Base-by-base conservation (phyloP, 352 stramenopile genomes). In the Halophytophthora batemanensis region DNA sequence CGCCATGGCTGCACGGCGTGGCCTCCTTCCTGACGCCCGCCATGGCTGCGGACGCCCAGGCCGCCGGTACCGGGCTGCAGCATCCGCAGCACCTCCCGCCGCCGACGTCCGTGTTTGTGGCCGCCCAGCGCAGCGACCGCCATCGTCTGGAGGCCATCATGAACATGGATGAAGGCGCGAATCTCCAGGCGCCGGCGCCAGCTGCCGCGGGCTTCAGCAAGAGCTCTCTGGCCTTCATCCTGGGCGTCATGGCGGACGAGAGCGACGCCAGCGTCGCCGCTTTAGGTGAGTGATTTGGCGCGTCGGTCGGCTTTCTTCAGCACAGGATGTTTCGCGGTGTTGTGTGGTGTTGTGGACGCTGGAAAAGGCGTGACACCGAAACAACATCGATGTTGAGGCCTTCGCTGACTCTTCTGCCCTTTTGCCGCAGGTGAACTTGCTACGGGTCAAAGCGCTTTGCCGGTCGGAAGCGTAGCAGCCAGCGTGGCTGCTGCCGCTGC, bases 221-320 rank as follows among this genome's bases (percentile, higher is more conserved):
- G 58, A 72, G 54, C 41, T 79, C 69, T 4, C 54, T 79, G 17
- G 69, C 61, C 1, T 79, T 79, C 47, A 76, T 79, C 8, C 56
- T 79, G 21, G 69, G 54, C 37, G 58, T 48, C n/a, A 31, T 31
- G 25, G 41, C 45, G 29, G 66, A 72, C 41, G 60, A 72, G 15
- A 45, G 58, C 41, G 45, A 70, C 22, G 18, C 39, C 28, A 64
- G 43, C 49, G 37, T 45, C 18, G 13, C 55, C 17, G 65, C 33
- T 36, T 68, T 72, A 50, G 64, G 64, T 72, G 69, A 54, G 64
- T 72, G 46, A 55, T 39, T 28, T 25, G 56, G 25, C 8, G 42
- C 58, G 61, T 43, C 45, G 50, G 53, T 31, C 22, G 50, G 38
- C n/a, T n/a, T n/a, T n/a, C n/a, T n/a, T n/a, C n/a, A n/a, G n/a